These are phyloP conservation scores for Eremothecium cymbalariae DNA, from an alignment of 1,139 yeast species.

Conservation along the genomic window DNA sequence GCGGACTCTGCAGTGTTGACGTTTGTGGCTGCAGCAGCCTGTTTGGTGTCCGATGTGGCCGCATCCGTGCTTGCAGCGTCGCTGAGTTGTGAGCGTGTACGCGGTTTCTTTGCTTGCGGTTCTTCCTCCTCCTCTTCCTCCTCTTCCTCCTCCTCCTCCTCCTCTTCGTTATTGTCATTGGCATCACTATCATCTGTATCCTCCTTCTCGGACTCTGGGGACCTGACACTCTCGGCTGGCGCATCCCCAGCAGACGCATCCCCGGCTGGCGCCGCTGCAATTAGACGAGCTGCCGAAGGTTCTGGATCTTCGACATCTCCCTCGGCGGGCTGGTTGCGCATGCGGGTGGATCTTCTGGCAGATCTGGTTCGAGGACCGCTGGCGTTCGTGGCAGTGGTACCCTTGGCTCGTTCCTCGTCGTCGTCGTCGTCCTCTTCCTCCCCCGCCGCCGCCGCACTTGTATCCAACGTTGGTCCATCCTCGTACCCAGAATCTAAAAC, in stretches of 20 bases:
- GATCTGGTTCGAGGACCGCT: constrained; percentile 12
- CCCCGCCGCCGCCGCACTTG: background rate
- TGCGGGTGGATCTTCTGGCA: constrained; percentile 17
- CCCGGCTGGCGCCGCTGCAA: background rate
- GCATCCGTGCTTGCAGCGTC: background rate
- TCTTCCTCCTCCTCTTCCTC: constrained; percentile 11
- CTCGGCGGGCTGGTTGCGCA: background rate
- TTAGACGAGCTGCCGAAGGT: background rate
- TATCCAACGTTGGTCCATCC: background rate
- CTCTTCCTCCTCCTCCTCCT: constrained; percentile 10
- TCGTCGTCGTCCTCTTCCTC: constrained; percentile 1
- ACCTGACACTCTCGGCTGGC: constrained; percentile 12
- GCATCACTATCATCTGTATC: constrained; percentile 6
- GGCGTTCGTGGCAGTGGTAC: background rate
- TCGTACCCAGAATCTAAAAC: background rate
- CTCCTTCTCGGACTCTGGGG: constrained; percentile 10
- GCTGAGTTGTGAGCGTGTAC: constrained; percentile 2
- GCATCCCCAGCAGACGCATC: background rate
- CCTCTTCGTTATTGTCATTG: constrained; percentile 10
- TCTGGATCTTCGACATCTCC: constrained; percentile 9
- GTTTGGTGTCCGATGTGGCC: no score
- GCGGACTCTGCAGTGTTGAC: constrained; percentile 11
- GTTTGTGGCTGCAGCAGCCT: background rate
- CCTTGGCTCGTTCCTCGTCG: constrained; percentile 1
- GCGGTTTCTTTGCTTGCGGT: constrained; percentile 2